phyloP scores from a whole-genome alignment of 148 eudicot genomes.

The Diospyros kaki region DNA sequence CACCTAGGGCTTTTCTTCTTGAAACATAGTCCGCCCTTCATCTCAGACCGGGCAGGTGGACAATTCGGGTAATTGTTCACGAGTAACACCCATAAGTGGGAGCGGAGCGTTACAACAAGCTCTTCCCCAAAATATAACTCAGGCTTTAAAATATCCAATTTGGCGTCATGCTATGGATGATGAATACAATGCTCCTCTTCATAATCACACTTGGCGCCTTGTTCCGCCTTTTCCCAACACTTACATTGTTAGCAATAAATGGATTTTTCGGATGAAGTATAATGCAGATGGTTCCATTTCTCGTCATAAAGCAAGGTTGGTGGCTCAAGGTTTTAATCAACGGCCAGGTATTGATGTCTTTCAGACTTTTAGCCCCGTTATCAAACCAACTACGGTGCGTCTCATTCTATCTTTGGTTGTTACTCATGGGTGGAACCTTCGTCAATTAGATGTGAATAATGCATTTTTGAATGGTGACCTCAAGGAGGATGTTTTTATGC shows the following conservation, averaged over 20 bases:
- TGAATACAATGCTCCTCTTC: background rate
- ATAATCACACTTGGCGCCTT: background rate
- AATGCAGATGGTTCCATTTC: background rate
- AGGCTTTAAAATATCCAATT: too few species aligned
- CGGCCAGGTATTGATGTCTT: background rate
- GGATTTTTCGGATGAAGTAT: background rate
- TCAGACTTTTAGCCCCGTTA: background rate
- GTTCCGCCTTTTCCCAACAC: background rate
- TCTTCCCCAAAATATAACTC: too few species aligned
- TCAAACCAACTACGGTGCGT: background rate
- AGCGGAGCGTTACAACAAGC: too few species aligned
- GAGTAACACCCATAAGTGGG: too few species aligned
- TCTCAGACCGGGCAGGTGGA: too few species aligned
- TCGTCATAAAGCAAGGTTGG: slow-evolving; percentile 4
- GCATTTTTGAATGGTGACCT: slow-evolving; percentile 8
- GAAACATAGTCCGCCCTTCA: too few species aligned
- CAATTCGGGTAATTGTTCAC: too few species aligned
- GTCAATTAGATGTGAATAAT: slow-evolving; percentile 1
- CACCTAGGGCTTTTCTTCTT: too few species aligned
- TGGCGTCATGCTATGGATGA: background rate
- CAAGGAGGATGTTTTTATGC: slow-evolving; percentile 5
- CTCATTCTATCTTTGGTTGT: background rate
- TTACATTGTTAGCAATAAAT: background rate
- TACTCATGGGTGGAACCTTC: background rate
- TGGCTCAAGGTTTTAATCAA: slow-evolving; percentile 6